A percentile compares a stretch with the other conserved stretches of the same genome.
These are phyloP conservation scores for Calcarisporium arbuscula DNA, from an alignment of 2,329 filamentous ascomycete genomes.

Conservation along the genomic window DNA sequence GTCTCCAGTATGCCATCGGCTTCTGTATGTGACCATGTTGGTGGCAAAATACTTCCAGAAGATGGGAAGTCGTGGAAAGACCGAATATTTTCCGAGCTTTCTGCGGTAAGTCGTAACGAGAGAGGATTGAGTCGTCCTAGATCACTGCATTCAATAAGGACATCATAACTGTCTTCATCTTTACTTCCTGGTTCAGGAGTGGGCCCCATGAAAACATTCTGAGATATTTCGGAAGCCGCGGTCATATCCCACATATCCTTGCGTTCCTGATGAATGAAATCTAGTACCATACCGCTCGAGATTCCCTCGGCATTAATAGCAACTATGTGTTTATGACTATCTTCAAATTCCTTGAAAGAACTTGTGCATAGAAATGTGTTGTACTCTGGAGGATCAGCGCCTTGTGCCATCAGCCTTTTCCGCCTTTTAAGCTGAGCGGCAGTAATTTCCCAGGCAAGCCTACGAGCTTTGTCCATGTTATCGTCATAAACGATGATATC, in stretches of 20 bases:
- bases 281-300: slow-evolving; percentile 70
- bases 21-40: slow-evolving; percentile 76
- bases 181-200: slow-evolving; percentile 64
- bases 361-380: slow-evolving; percentile 74
- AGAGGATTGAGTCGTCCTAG: slow-evolving; percentile 67
- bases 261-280: slow-evolving; percentile 86
- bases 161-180: slow-evolving; percentile 63
- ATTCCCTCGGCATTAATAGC: slow-evolving; percentile 66
- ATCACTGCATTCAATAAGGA: slow-evolving; percentile 86
- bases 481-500: slow-evolving; percentile 92
- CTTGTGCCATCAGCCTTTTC: slow-evolving; percentile 52
- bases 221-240: slow-evolving; percentile 76
- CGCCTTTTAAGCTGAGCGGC: slow-evolving; percentile 72
- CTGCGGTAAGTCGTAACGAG: slow-evolving; percentile 57
- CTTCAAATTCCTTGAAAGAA: slow-evolving; percentile 66
- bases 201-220: slow-evolving; percentile 85
- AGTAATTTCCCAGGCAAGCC: slow-evolving; percentile 63
- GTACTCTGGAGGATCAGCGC: slow-evolving; percentile 56
- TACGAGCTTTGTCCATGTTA: slow-evolving; percentile 52
- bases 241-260: slow-evolving; percentile 94
- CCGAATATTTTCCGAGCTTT: slow-evolving; percentile 40
- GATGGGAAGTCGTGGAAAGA: slow-evolving; percentile 70
- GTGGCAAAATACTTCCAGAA: slow-evolving; percentile 84
- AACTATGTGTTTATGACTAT: slow-evolving; percentile 62
- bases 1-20: slow-evolving; percentile 79